A percentile compares a stretch with the other conserved stretches of the same genome.
phyloP scores from a whole-genome alignment of 331 rosid species.

The Erythrophleum ivorense region DNA sequence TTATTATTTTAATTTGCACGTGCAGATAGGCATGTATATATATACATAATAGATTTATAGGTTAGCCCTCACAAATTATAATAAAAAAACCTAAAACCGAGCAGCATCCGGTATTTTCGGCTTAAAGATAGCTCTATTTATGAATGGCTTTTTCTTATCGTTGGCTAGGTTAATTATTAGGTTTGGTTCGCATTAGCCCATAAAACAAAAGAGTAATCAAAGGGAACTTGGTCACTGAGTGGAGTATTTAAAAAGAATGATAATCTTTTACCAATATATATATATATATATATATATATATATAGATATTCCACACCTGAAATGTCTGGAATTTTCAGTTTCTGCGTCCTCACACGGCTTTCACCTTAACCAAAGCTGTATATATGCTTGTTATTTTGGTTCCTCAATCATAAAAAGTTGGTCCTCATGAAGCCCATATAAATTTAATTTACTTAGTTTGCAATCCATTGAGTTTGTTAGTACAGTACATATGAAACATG shows the following conservation, averaged over 20 bases:
- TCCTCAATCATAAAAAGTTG: background rate
- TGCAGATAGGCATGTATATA: background rate
- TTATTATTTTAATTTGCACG: background rate
- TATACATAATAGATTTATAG: background rate
- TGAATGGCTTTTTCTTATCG: background rate
- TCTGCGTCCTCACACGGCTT: background rate
- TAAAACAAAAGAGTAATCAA: background rate
- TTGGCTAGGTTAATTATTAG: background rate
- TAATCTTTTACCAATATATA: background rate
- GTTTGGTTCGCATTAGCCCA: background rate
- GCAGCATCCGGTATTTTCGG: conserved; percentile 40
- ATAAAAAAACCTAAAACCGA: background rate
- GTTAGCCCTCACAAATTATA: background rate
- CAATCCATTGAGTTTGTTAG: background rate
- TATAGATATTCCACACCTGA: background rate
- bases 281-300: too few species aligned
- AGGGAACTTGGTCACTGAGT: background rate
- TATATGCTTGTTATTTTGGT: background rate
- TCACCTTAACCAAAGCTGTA: background rate
- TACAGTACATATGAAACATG: conserved; percentile 41
- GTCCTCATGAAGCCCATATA: conserved; percentile 1
- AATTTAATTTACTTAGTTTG: background rate
- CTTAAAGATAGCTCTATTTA: conserved; percentile 25
- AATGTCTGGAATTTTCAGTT: background rate
- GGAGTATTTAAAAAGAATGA: background rate